Conservation (phyloP, 768 basidiomycete genomes). For the Kwoniella sp. region DNA sequence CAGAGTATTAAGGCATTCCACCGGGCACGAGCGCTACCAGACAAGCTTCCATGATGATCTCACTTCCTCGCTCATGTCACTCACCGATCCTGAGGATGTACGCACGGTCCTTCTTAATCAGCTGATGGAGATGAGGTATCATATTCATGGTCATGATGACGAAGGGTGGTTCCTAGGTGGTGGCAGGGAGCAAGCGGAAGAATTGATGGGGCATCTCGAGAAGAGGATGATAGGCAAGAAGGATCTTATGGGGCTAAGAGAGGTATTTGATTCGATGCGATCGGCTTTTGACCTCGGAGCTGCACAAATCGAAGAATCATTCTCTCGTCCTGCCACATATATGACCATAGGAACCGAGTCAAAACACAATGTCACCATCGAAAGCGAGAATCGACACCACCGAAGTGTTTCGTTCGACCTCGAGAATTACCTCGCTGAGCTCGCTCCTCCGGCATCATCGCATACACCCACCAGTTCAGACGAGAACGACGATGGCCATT, state of each 20-base stretch:
- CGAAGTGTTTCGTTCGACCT: constrained; percentile 26
- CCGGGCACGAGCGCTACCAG: background rate
- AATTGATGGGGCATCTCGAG: constrained; percentile 19
- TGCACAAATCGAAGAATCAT: background rate
- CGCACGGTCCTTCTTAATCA: constrained; percentile 29
- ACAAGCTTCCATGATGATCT: constrained; percentile 22
- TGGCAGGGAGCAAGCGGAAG: constrained; percentile 21
- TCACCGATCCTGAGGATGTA: constrained; percentile 24
- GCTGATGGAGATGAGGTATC: constrained; percentile 26
- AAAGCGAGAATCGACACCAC: background rate
- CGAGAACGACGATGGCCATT: constrained; percentile 4
- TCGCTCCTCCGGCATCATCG: constrained; percentile 4
- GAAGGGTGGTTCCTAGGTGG: constrained; percentile 38
- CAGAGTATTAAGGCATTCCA: background rate
- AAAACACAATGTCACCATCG: background rate
- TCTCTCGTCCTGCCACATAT: background rate
- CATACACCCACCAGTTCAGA: background rate
- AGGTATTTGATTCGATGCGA: constrained; percentile 27
- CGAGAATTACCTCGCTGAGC: constrained; percentile 29
- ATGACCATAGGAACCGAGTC: background rate
- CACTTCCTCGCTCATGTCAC: constrained; percentile 28
- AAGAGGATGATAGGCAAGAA: constrained; percentile 30
- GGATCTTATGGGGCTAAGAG: constrained; percentile 33
- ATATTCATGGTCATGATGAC: constrained; percentile 11
- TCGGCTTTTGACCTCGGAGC: constrained; percentile 19